A percentile compares a stretch with the other conserved stretches of the same genome.
Conservation (phyloP, 257 asterid genomes). For the Asclepias syriaca region DNA sequence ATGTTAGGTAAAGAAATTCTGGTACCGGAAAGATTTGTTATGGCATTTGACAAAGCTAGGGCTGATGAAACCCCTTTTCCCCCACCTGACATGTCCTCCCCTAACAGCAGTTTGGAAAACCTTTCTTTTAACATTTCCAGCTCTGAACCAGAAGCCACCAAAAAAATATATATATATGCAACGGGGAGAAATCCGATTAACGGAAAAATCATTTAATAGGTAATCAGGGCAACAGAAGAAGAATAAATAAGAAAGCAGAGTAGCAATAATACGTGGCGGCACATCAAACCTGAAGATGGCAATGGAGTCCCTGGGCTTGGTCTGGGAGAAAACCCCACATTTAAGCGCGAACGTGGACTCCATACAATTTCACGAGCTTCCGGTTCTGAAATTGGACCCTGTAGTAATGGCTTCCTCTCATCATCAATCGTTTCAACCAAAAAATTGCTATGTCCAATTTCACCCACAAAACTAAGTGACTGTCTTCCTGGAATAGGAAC, state of each 20-base stretch:
- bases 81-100: slow-evolving; percentile 95
- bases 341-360: slow-evolving; percentile 22
- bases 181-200: too few relatives aligned
- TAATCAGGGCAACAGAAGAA: background rate
- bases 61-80: slow-evolving; percentile 96
- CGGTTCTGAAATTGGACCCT: slow-evolving; percentile 12
- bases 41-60: slow-evolving; percentile 78
- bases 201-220: too few relatives aligned
- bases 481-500: slow-evolving; percentile 23
- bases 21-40: slow-evolving; percentile 83
- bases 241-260: background rate
- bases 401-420: background rate
- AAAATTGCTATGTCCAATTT: slow-evolving; percentile 21
- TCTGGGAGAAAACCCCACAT: slow-evolving; percentile 16
- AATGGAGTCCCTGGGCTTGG: slow-evolving; percentile 14
- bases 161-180: too few relatives aligned
- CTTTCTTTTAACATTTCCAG: slow-evolving; percentile 71
- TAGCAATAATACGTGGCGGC: too few relatives aligned
- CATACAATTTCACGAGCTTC: slow-evolving; percentile 21
- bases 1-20: background rate
- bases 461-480: slow-evolving; percentile 26
- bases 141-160: slow-evolving; percentile 33
- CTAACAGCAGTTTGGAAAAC: slow-evolving; percentile 70
- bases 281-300: slow-evolving; percentile 33
- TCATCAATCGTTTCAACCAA: slow-evolving; percentile 25